Base-by-base conservation (phyloP, 306 rosid genomes). In the Potentilla sterilis region DNA sequence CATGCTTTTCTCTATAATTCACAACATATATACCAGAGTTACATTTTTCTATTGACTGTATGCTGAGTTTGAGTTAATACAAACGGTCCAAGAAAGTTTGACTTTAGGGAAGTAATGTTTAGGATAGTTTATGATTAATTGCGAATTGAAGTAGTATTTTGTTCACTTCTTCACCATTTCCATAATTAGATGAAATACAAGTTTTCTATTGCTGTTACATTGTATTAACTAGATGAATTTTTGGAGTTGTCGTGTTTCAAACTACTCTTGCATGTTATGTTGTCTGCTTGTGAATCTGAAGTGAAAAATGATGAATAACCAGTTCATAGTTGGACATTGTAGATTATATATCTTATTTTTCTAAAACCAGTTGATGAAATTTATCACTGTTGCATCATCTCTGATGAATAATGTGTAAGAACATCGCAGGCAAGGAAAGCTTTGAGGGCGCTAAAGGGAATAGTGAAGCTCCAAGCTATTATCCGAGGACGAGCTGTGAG, bases 391-490 rank as follows among this genome's bases (percentile, higher is more conserved):
- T 66, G 14, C 61, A 54, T 22, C 28, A 2, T 61, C 75, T 69
- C 38, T 51, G 58, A 70, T 48, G 28, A 72, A 49, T 42, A 14
- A 54, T 13, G 43, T 59, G 47, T 54, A 52, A n/a, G 69, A 65
- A 42, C 24, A 52, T 81, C 79, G 51, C 84, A 95, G 98, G 97
- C 98, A 75, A 95, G 81, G 83, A 90, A 90, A 79, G 98, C 98
- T 54, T 80, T 90, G 86, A 67, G 88, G 70, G 98, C 98, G 81
- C 80, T 95, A 77, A 92, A 87, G 86, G 98, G 98, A 77, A 92
- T 95, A 74, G 98, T 95, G 82, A 95, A 81, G 78, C 98, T 95
- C 64, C 98, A 95, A 87, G 98, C 98, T 18, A 85, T 95, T 51
- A 92, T 95, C 21, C 85, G 98, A 6, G 98, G 98, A 67, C 77